A percentile compares a stretch with the other conserved stretches of the same genome.
Evolutionary conservation across 352 stramenopile genomes (phyloP).

Genomic region (Phytophthora podocarpi): DNA sequence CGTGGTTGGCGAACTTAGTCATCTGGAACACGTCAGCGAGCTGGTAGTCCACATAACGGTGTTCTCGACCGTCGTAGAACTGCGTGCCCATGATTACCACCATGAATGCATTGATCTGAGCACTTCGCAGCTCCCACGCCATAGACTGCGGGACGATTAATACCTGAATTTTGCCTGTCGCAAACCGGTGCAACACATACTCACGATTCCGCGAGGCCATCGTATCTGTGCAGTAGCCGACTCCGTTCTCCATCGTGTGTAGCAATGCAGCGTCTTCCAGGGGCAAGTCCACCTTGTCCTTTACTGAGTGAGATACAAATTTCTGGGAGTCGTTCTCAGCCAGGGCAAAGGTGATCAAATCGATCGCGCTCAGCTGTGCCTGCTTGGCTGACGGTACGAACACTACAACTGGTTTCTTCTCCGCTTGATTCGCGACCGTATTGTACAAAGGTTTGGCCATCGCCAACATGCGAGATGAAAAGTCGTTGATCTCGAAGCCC

Average conservation of each 20-base stretch:
- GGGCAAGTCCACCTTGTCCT: slow-evolving; percentile 48
- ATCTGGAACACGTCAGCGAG: slow-evolving; percentile 98
- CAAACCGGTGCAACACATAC: slow-evolving; percentile 91
- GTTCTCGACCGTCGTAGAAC: slow-evolving; percentile 96
- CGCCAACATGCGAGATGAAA: slow-evolving; percentile 95
- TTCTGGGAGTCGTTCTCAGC: slow-evolving; percentile 82
- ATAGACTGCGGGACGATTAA: slow-evolving; percentile 95
- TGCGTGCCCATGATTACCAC: slow-evolving; percentile 98
- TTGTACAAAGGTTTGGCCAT: slow-evolving; percentile 99
- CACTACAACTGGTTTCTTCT: slow-evolving; percentile 92
- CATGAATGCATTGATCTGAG: slow-evolving; percentile 86
- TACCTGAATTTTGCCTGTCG: slow-evolving; percentile 88
- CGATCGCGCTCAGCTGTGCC: slow-evolving; percentile 98
- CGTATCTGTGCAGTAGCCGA: slow-evolving; percentile 96
- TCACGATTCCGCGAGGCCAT: slow-evolving; percentile 93
- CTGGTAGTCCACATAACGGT: slow-evolving; percentile 97
- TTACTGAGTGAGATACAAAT: slow-evolving; percentile 50
- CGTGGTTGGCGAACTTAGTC: slow-evolving; percentile 89
- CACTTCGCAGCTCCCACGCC: slow-evolving; percentile 90
- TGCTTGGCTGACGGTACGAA: slow-evolving; percentile 99
- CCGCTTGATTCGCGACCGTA: slow-evolving; percentile 87
- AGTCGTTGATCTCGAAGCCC: slow-evolving; percentile 98
- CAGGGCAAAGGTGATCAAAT: slow-evolving; percentile 97
- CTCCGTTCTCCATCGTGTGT: slow-evolving; percentile 94
- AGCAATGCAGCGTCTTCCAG: slow-evolving; percentile 91